phyloP scores from a whole-genome alignment of 371 early-diverging fungal species.

The Quaeritorhiza haematococci region DNA sequence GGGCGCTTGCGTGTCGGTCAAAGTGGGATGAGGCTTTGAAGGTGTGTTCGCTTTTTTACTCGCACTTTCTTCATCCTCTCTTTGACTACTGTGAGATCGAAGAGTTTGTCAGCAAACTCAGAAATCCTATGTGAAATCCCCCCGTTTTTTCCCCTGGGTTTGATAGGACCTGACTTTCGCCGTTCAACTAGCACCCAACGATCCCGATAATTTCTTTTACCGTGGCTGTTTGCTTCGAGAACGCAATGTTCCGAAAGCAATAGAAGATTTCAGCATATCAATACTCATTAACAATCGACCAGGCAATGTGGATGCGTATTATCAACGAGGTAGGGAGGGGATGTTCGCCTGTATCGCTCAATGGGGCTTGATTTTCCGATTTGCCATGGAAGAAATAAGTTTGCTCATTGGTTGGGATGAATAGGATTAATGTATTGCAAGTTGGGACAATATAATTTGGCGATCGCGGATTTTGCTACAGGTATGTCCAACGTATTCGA shows the following conservation, averaged over 20 bases:
- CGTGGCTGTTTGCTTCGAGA: conserved; percentile 41
- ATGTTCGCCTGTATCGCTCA: background rate
- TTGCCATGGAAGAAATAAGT: background rate
- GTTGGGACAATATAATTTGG: conserved; percentile 34
- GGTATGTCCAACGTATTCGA: conserved; percentile 22
- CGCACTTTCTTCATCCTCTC: background rate
- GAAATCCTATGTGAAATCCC: background rate
- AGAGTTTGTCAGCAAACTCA: background rate
- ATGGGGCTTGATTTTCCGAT: background rate
- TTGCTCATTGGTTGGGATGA: background rate
- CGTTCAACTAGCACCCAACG: conserved; percentile 35
- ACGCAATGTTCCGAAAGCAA: conserved; percentile 32
- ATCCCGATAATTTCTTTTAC: conserved; percentile 33
- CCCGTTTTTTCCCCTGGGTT: too few relatives aligned
- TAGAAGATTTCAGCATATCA: conserved; percentile 42
- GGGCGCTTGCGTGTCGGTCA: conserved; percentile 34
- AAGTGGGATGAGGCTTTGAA: conserved; percentile 38
- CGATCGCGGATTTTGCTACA: conserved; percentile 33
- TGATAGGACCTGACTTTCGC: conserved; percentile 37
- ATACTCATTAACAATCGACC: conserved; percentile 39
- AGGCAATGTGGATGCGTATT: conserved; percentile 32
- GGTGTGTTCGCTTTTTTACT: background rate
- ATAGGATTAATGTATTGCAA: conserved; percentile 37
- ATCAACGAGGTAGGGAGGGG: conserved; percentile 31
- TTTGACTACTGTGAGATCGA: background rate